Evolutionary conservation across 1,139 yeast species (phyloP).

Genomic region (Suhomyces yuchorum): DNA sequence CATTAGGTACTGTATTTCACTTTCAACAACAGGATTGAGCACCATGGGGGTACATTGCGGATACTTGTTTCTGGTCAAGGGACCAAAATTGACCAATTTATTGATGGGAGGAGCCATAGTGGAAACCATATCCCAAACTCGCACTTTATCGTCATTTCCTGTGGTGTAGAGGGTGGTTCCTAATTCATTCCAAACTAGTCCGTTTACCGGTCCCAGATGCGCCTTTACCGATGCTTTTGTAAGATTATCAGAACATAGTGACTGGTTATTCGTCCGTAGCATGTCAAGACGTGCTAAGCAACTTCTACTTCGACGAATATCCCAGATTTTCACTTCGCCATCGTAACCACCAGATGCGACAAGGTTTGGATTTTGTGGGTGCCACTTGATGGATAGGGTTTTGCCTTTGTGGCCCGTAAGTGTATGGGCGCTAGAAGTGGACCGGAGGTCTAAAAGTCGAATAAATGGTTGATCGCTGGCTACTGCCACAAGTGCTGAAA

Average conservation of each 20-base stretch:
- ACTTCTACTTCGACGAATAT: slow-evolving; percentile 66
- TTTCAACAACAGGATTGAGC: slow-evolving; percentile 47
- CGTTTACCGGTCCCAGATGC: slow-evolving; percentile 76
- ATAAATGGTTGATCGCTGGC: slow-evolving; percentile 74
- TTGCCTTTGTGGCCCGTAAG: slow-evolving; percentile 65
- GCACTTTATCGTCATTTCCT: slow-evolving; percentile 75
- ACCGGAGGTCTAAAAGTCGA: slow-evolving; percentile 69
- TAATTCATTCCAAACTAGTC: slow-evolving; percentile 65
- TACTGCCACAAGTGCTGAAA: slow-evolving; percentile 62
- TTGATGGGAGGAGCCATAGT: slow-evolving; percentile 53
- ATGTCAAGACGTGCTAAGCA: slow-evolving; percentile 65
- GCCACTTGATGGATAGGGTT: slow-evolving; percentile 73
- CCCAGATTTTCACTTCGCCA: slow-evolving; percentile 74
- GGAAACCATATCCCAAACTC: slow-evolving; percentile 69
- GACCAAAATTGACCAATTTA: slow-evolving; percentile 74
- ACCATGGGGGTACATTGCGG: slow-evolving; percentile 51
- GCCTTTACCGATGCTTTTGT: slow-evolving; percentile 53
- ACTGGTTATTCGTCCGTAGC: slow-evolving; percentile 34
- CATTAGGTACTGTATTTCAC: slow-evolving; percentile 58
- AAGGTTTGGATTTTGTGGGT: slow-evolving; percentile 62
- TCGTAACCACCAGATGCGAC: slow-evolving; percentile 79
- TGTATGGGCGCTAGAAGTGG: slow-evolving; percentile 71
- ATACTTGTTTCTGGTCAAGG: slow-evolving; percentile 67
- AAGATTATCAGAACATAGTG: slow-evolving; percentile 26
- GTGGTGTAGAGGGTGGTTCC: slow-evolving; percentile 64